Conservation (phyloP, 306 rosid genomes). For the Acmispon strigosus region DNA sequence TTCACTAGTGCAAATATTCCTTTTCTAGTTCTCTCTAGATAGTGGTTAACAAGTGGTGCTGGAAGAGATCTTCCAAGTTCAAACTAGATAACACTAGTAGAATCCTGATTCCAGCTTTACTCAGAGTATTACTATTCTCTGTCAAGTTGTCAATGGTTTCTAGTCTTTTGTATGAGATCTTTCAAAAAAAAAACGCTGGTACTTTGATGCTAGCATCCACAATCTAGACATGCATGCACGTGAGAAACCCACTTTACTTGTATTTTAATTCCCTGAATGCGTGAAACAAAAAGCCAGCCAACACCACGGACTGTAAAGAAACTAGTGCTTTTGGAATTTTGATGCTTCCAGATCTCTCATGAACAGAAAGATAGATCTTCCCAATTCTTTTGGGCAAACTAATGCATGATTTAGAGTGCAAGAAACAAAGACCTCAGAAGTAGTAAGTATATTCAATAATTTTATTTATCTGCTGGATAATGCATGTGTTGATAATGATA, state of each 20-base stretch:
- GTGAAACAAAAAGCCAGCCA: not conserved
- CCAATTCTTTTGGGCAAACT: not conserved
- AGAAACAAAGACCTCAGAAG: not conserved
- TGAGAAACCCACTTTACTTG: not conserved
- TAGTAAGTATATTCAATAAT: not conserved
- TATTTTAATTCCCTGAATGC: not conserved
- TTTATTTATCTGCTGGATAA: not conserved
- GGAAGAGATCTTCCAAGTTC: not conserved
- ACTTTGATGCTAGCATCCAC: not conserved
- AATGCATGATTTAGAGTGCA: not conserved
- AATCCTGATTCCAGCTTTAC: constrained; percentile 13
- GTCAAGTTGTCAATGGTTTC: not conserved
- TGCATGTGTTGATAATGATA: too few relatives aligned
- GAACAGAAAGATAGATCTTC: not conserved
- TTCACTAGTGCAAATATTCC: constrained; percentile 9
- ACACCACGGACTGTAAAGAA: not conserved
- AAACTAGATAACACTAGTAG: not conserved
- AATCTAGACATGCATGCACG: not conserved
- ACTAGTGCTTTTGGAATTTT: not conserved
- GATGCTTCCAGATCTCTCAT: not conserved
- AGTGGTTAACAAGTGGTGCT: not conserved
- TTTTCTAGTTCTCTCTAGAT: not conserved
- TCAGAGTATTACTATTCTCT: constrained; percentile 13
- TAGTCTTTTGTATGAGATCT: not conserved
- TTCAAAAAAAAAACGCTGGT: not conserved